phyloP scores from a whole-genome alignment of 2,329 filamentous ascomycete species.

The Knoxdaviesia capensis region DNA sequence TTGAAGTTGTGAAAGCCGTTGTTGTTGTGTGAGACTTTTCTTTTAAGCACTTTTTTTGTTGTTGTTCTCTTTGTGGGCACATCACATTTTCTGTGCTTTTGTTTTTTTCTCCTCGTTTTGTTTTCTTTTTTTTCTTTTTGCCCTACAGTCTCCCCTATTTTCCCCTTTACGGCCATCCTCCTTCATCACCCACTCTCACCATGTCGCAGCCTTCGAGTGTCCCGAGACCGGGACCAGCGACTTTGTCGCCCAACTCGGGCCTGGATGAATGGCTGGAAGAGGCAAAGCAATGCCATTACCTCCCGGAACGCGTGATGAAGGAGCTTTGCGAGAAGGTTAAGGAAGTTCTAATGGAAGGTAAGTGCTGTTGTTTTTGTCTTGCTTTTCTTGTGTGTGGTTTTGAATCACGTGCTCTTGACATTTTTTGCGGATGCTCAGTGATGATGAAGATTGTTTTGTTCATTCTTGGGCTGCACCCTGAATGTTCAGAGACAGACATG shows the following conservation, averaged over 20 bases:
- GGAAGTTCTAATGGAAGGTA: constrained; percentile 96
- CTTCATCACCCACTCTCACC: too few species aligned
- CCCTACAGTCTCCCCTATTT: too few species aligned
- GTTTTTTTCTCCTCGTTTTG: too few species aligned
- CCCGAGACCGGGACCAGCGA: constrained; percentile 80
- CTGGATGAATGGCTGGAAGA: constrained; percentile 93
- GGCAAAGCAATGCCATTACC: constrained; percentile 91
- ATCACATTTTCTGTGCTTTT: not conserved
- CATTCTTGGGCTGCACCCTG: too few species aligned
- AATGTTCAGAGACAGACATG: too few species aligned
- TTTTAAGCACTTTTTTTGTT: not conserved
- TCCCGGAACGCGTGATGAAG: constrained; percentile 95
- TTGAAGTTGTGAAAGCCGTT: too few species aligned
- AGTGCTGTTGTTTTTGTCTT: constrained; percentile 4
- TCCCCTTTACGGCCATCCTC: too few species aligned
- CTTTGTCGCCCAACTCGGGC: constrained; percentile 62
- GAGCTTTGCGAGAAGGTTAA: constrained; percentile 97
- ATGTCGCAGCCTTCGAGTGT: constrained; percentile 19
- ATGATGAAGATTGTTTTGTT: too few species aligned
- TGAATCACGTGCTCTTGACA: constrained; percentile 3
- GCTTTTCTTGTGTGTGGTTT: not conserved
- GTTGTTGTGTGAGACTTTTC: constrained; percentile 1
- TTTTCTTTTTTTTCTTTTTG: too few species aligned
- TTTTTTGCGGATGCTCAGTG: too few species aligned
- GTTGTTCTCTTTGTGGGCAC: not conserved